phyloP scores from a whole-genome alignment of 345 rosid species.

The Populus alba region DNA sequence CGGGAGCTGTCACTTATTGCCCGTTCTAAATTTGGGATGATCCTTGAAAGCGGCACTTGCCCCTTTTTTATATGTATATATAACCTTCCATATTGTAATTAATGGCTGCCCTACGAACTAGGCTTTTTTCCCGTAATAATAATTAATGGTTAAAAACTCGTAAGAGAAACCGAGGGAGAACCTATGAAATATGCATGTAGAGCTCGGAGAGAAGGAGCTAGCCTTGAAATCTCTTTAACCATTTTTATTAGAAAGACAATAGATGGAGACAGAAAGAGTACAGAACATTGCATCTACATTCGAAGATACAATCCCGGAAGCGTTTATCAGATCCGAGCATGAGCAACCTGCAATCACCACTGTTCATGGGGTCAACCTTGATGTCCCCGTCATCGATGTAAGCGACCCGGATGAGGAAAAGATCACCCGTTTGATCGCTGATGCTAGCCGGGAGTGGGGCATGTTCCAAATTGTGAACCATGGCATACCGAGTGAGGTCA shows the following conservation, averaged over 20 bases:
- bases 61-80: too few relatives aligned
- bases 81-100: too few relatives aligned
- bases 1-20: too few relatives aligned
- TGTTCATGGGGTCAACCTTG: slow-evolving; percentile 41
- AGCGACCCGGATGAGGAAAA: slow-evolving; percentile 31
- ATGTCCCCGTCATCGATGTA: slow-evolving; percentile 51
- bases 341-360: slow-evolving; percentile 78
- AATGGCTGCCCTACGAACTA: too few relatives aligned
- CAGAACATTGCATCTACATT: slow-evolving; percentile 5
- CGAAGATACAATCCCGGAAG: slow-evolving; percentile 50
- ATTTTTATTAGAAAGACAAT: background rate
- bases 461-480: slow-evolving; percentile 66
- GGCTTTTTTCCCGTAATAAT: too few relatives aligned
- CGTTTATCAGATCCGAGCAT: slow-evolving; percentile 55
- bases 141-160: too few relatives aligned
- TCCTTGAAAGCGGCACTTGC: too few relatives aligned
- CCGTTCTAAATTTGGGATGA: too few relatives aligned
- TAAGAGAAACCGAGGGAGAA: too few relatives aligned
- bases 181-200: too few relatives aligned
- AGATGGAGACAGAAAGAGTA: slow-evolving; percentile 8
- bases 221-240: too few relatives aligned
- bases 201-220: too few relatives aligned
- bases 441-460: slow-evolving; percentile 55
- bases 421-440: slow-evolving; percentile 17
- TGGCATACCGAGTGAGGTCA: slow-evolving; percentile 47